phyloP scores from a whole-genome alignment of 1,284 basidiomycete genomes.

The Papiliotrema nemorosa region DNA sequence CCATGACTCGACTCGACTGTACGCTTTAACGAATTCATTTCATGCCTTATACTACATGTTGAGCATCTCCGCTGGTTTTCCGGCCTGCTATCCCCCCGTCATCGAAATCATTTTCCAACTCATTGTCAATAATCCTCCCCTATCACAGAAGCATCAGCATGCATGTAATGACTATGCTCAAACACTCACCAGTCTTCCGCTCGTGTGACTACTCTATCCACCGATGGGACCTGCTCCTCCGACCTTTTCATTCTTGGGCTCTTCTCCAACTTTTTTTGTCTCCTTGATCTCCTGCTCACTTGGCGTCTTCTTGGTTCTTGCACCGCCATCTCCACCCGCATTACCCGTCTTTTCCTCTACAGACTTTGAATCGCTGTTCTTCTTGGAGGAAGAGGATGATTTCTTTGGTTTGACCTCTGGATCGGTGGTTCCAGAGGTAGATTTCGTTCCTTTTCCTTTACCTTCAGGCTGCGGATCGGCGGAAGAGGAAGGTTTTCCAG shows the following conservation, averaged over 20 bases:
- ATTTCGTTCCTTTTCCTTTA: conserved; percentile 18
- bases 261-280: conserved; percentile 38
- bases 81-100: too few relatives aligned
- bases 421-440: conserved; percentile 22
- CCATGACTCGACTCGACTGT: background rate
- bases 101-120: too few relatives aligned
- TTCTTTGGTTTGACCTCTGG: conserved; percentile 15
- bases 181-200: background rate
- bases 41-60: background rate
- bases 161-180: background rate
- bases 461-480: conserved; percentile 24
- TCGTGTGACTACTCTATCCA: conserved; percentile 14
- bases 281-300: conserved; percentile 22
- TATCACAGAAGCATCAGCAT: too few relatives aligned
- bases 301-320: conserved; percentile 5
- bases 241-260: conserved; percentile 30
- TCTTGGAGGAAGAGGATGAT: background rate
- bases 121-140: too few relatives aligned
- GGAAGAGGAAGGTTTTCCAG: conserved; percentile 19
- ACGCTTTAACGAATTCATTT: background rate
- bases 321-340: conserved; percentile 9
- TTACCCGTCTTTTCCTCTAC: conserved; percentile 4
- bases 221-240: conserved; percentile 32
- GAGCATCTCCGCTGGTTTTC: too few relatives aligned
- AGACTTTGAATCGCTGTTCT: background rate